These are phyloP conservation scores for Periconia sp. DNA, from an alignment of 2,329 filamentous ascomycete genomes.

Conservation along the genomic window DNA sequence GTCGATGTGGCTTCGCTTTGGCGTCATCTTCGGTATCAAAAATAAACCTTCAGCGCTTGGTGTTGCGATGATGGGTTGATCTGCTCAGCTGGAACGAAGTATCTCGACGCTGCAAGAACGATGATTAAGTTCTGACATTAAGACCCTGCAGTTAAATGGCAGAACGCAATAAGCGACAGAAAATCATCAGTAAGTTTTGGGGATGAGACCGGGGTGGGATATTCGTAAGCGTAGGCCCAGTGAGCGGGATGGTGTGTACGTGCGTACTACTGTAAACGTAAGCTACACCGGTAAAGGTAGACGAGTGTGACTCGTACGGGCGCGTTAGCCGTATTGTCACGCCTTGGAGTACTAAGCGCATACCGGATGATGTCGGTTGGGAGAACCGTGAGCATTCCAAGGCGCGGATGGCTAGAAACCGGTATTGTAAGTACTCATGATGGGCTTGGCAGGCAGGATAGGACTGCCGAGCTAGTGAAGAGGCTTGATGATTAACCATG, in stretches of 20 bases:
- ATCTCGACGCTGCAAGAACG: constrained; percentile 15
- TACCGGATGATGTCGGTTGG: not conserved
- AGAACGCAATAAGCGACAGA: constrained; percentile 19
- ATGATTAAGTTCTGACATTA: constrained; percentile 31
- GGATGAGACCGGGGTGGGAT: constrained; percentile 11
- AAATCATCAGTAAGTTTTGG: constrained; percentile 4
- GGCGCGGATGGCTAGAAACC: constrained; percentile 5
- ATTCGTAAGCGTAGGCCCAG: constrained; percentile 14
- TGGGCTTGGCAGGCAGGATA: constrained; percentile 5
- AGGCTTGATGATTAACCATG: not conserved
- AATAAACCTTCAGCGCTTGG: no score
- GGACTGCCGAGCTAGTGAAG: not conserved
- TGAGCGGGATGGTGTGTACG: constrained; percentile 10
- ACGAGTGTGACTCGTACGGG: constrained; percentile 1
- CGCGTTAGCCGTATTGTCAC: constrained; percentile 1
- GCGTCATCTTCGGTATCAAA: no score
- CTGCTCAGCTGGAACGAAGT: no score
- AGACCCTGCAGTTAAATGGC: constrained; percentile 14
- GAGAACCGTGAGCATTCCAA: constrained; percentile 1
- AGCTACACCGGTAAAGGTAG: constrained; percentile 10
- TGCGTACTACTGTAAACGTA: not conserved
- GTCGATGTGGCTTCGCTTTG: no score
- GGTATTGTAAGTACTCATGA: constrained; percentile 3
- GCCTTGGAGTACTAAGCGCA: constrained; percentile 7
- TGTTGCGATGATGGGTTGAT: no score